A percentile compares a stretch with the other conserved stretches of the same genome.
These are phyloP conservation scores for Salvia hispanica DNA, from an alignment of 257 asterid species.

Conservation along the genomic window DNA sequence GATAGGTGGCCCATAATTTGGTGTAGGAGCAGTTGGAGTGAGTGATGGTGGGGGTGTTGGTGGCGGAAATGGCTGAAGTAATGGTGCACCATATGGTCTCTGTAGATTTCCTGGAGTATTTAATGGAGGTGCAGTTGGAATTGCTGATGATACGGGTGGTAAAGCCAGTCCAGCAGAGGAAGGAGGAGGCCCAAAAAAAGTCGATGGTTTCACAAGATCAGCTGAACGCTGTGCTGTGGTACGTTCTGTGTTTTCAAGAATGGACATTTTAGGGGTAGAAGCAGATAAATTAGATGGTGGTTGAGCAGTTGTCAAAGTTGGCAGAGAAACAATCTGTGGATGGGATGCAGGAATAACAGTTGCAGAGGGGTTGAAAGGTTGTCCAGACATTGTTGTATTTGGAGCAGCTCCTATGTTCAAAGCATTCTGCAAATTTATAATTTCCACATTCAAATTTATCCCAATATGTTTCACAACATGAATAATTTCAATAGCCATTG, in stretches of 20 bases:
- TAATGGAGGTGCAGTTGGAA: constrained; percentile 82
- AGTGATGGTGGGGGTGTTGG: constrained; percentile 96
- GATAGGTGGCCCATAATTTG: constrained; percentile 55
- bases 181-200: constrained; percentile 71
- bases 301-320: constrained; percentile 49
- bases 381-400: constrained; percentile 50
- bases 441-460: constrained; percentile 23
- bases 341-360: constrained; percentile 44
- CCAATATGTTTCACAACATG: not conserved
- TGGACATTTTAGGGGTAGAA: constrained; percentile 58
- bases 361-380: constrained; percentile 52
- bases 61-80: constrained; percentile 99
- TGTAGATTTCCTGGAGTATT: constrained; percentile 59
- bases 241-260: constrained; percentile 54
- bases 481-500: too few relatives aligned
- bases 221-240: constrained; percentile 49
- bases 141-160: constrained; percentile 67
- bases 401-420: constrained; percentile 61
- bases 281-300: constrained; percentile 53
- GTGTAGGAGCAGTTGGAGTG: constrained; percentile 62
- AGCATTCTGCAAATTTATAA: constrained; percentile 54
- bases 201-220: constrained; percentile 85
- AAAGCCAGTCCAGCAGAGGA: constrained; percentile 57
- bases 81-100: constrained; percentile 89
- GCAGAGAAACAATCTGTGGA: constrained; percentile 48